Percentiles rank a stretch among this genome's conserved stretches.
Conservation (phyloP, 495 filamentous ascomycete genomes). For the Aspergillus cavernicola region DNA sequence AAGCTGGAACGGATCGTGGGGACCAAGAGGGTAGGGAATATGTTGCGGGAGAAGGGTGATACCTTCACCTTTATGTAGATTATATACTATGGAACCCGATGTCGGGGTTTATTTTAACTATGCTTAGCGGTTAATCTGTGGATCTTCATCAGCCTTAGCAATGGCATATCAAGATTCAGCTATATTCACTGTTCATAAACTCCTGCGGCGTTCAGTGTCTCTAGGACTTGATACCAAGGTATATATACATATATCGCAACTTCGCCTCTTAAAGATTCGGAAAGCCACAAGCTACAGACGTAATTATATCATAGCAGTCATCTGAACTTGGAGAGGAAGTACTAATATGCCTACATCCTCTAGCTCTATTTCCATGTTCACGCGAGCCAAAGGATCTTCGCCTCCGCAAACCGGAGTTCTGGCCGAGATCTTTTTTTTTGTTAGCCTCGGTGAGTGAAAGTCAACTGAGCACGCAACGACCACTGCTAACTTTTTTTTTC, state of each 20-base stretch:
- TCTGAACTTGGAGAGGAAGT: background rate
- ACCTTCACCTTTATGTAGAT: conserved; percentile 62
- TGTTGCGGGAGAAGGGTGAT: conserved; percentile 76
- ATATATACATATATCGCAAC: too few species aligned
- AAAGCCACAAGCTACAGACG: too few species aligned
- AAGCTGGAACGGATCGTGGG: conserved; percentile 89
- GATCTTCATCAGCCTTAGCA: too few species aligned
- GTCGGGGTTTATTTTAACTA: background rate
- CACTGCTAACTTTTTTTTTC: background rate
- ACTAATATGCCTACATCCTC: background rate
- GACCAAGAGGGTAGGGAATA: conserved; percentile 60
- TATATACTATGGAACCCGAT: conserved; percentile 3
- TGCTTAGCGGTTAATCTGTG: background rate
- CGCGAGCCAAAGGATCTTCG: background rate
- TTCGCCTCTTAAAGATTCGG: too few species aligned
- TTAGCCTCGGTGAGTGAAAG: background rate
- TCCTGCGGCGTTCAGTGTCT: too few species aligned
- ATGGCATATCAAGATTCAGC: too few species aligned
- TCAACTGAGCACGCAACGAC: background rate
- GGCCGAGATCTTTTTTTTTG: conserved; percentile 1
- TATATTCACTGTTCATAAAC: too few species aligned
- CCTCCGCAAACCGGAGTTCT: conserved; percentile 8
- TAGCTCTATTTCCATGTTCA: background rate
- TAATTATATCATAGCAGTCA: background rate
- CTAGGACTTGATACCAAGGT: too few species aligned